phyloP scores from a whole-genome alignment of 2,329 filamentous ascomycete genomes.

The Pyrenophora seminiperda region DNA sequence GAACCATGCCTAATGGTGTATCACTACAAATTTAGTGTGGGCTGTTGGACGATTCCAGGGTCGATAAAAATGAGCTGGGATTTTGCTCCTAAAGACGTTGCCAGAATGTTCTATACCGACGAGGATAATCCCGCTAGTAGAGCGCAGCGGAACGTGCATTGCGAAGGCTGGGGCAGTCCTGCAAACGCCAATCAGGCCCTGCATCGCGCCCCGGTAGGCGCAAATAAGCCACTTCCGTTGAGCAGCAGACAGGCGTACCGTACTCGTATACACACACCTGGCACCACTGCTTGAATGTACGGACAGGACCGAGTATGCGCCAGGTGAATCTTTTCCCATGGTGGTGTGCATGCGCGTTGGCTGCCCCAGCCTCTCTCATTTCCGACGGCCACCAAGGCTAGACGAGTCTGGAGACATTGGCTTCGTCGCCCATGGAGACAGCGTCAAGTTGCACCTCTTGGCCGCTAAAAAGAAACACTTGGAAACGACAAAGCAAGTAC shows the following conservation, averaged over 20 bases:
- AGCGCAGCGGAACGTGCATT: conserved; percentile 29
- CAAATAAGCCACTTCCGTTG: background rate
- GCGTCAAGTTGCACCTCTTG: too few relatives aligned
- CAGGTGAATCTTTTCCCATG: background rate
- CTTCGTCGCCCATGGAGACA: too few relatives aligned
- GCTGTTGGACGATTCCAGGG: conserved; percentile 36
- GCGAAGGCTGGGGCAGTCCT: conserved; percentile 26
- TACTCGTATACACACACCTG: too few relatives aligned
- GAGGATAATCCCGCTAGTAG: conserved; percentile 25
- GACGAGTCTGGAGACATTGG: too few relatives aligned
- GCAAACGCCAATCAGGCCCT: too few relatives aligned
- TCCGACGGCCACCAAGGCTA: too few relatives aligned
- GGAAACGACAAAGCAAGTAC: too few relatives aligned
- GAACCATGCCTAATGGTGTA: conserved; percentile 34
- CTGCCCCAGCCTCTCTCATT: background rate
- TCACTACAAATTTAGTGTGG: conserved; percentile 39
- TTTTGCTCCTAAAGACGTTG: conserved; percentile 30
- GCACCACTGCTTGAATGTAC: too few relatives aligned
- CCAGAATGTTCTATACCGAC: conserved; percentile 42
- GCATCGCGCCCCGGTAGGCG: too few relatives aligned
- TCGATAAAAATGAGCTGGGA: conserved; percentile 32
- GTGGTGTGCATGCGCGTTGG: background rate
- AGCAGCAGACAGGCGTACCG: too few relatives aligned
- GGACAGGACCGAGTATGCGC: background rate
- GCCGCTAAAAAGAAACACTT: too few relatives aligned